Percentiles rank a stretch among this genome's conserved stretches.
Evolutionary conservation across 768 basidiomycete genomes (phyloP).

Genomic region (Tremella mesenterica): DNA sequence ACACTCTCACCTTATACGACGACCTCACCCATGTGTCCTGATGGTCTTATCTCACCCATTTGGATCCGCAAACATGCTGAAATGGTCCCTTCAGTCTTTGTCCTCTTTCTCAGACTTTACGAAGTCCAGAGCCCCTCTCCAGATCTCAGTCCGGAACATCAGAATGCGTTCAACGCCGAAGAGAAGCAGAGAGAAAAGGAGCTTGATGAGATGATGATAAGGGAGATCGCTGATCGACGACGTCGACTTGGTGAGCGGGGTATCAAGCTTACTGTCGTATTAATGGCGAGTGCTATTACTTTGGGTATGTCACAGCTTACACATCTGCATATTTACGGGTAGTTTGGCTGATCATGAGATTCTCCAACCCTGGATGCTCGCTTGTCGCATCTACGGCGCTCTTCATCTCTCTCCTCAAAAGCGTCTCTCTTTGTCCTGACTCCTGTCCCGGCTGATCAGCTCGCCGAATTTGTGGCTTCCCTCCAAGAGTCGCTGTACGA

Average conservation of each 20-base stretch:
- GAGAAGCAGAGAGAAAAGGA: slow-evolving; percentile 55
- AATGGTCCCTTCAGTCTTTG: slow-evolving; percentile 84
- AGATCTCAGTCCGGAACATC: slow-evolving; percentile 6
- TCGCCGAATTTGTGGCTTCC: slow-evolving; percentile 67
- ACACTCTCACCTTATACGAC: slow-evolving; percentile 87
- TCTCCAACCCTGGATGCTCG: slow-evolving; percentile 74
- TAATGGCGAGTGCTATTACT: slow-evolving; percentile 79
- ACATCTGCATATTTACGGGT: not conserved
- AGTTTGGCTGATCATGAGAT: slow-evolving; percentile 49
- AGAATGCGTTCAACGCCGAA: slow-evolving; percentile 47
- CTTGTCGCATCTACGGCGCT: slow-evolving; percentile 74
- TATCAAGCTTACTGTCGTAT: slow-evolving; percentile 87
- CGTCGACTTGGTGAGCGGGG: slow-evolving; percentile 70
- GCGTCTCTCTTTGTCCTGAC: slow-evolving; percentile 91
- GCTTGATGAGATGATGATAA: slow-evolving; percentile 66
- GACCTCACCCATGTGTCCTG: slow-evolving; percentile 81
- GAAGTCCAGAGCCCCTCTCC: slow-evolving; percentile 47
- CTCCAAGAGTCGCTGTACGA: slow-evolving; percentile 84
- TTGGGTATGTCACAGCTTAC: slow-evolving; percentile 55
- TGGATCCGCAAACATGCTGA: slow-evolving; percentile 96
- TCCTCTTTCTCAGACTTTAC: slow-evolving; percentile 75
- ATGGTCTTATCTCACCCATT: slow-evolving; percentile 92
- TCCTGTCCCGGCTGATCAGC: slow-evolving; percentile 75
- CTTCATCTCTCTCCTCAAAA: slow-evolving; percentile 79
- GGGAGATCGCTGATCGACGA: slow-evolving; percentile 71